Base-by-base conservation (phyloP, 495 filamentous ascomycete genomes). In the Penicillium atrosanguineum region DNA sequence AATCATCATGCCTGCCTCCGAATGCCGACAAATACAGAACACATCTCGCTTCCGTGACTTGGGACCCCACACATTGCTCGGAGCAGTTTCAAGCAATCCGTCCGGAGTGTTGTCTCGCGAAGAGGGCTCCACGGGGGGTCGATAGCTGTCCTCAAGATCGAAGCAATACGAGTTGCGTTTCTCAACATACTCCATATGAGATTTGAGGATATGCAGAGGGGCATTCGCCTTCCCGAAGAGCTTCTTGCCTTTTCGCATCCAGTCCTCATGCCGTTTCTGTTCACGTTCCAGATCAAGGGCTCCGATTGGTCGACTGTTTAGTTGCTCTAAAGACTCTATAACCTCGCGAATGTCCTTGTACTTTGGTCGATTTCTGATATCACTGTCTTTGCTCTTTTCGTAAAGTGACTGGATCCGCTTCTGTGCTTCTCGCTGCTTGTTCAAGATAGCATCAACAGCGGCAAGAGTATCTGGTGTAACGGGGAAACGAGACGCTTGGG, bases 171-270 rank as follows among this genome's bases (percentile, higher is more conserved):
- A 68, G 56, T 99, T 99, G 28, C 91, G 86, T 42, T 88, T 86
- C 19, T 89, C 82, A 4, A 97, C 95, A 65, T 91, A 89, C 47
- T 91, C 87, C 91, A 99, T 96, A 61, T 99, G 92, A 21, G 83
- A 84, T 53, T 89, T 89, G 23, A 99, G 73, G 55, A 99, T 99
- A 63, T 97, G 94, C 26, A 99, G 70, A 11, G 94, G 94, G 4
- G 94, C 94, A 67, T 99, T 99, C 3, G 95, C 92, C 71, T 99
- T 99, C 36, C 95, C 95, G 60, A 99, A 99, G 0, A 99, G 74
- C 72, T 97, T 97, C 73, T 99, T 99, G 26, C 94, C 94, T 60
- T 91, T 89, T 39, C 94, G 78, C 94, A 99, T 99, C 94, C 94
- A 99, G 67, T 99, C 95, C 61, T 97, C 94, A 59, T 99, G 94